Evolutionary conservation across 305 asterid species (phyloP).

Genomic region (Solanum hybrid): DNA sequence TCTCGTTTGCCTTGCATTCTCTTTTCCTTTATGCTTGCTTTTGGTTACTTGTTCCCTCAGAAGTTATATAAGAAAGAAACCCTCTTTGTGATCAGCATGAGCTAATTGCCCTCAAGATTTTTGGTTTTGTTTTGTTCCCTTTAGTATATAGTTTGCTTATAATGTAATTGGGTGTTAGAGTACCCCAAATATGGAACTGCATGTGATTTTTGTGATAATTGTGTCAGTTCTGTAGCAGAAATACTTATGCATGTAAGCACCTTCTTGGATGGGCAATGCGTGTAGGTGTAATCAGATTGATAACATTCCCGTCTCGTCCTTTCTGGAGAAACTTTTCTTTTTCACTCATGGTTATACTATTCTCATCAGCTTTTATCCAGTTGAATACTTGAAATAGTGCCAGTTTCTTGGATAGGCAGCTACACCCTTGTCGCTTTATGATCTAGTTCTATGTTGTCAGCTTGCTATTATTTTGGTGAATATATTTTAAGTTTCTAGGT

Average conservation of each 20-base stretch:
- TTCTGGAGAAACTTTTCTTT: not conserved
- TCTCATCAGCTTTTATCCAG: not conserved
- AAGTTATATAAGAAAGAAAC: not conserved
- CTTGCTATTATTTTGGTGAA: not conserved
- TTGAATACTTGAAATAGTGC: not conserved
- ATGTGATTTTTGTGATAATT: not conserved
- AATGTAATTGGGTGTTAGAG: not conserved
- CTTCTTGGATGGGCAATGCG: not conserved
- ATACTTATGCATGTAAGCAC: not conserved
- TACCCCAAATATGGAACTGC: not conserved
- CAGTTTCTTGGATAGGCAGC: not conserved
- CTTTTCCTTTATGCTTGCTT: not conserved
- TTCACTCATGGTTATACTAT: not conserved
- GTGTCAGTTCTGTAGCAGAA: not conserved
- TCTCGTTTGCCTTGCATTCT: not conserved
- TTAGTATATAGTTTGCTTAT: not conserved
- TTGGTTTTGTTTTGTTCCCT: not conserved
- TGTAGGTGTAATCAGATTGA: not conserved
- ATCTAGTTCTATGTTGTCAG: not conserved
- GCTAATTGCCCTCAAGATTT: not conserved
- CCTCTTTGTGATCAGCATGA: not conserved
- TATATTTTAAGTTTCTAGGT: not conserved
- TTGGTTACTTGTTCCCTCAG: not conserved
- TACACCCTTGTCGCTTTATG: not conserved
- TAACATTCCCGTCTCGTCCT: not conserved